Percentiles rank a stretch among this genome's conserved stretches.
These are phyloP conservation scores for Globisporangium carolinianum DNA, from an alignment of 352 stramenopile genomes.

Conservation along the genomic window DNA sequence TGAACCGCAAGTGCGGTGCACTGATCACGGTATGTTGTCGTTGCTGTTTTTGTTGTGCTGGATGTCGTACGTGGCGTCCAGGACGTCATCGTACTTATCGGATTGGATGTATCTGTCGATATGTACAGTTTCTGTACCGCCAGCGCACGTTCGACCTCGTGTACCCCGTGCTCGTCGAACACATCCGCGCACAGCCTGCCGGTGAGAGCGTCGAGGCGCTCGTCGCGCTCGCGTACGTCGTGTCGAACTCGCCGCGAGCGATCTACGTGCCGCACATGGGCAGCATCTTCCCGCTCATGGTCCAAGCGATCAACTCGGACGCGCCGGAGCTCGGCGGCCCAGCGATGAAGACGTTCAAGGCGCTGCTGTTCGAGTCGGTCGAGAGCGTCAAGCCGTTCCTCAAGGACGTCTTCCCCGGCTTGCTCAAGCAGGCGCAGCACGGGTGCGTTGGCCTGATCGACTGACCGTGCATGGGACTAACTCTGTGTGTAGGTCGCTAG, in stretches of 20 bases:
- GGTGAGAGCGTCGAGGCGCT: conserved; percentile 54
- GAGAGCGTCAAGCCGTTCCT: conserved; percentile 80
- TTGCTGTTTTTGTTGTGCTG: too few species aligned
- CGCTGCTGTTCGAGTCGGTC: conserved; percentile 66
- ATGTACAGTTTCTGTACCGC: conserved; percentile 58
- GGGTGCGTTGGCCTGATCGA: conserved; percentile 33
- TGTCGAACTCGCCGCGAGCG: conserved; percentile 75
- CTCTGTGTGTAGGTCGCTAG: too few species aligned
- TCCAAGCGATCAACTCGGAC: conserved; percentile 76
- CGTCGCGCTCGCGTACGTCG: conserved; percentile 70
- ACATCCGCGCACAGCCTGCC: conserved; percentile 37
- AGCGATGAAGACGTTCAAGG: conserved; percentile 74
- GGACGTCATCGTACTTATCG: too few species aligned
- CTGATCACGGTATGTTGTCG: conserved; percentile 53
- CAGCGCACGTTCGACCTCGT: conserved; percentile 79
- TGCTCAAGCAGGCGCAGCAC: conserved; percentile 77
- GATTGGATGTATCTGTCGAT: too few species aligned
- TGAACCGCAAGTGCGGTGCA: conserved; percentile 81
- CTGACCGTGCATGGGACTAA: background rate
- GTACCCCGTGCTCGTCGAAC: conserved; percentile 61
- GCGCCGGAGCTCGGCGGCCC: conserved; percentile 62
- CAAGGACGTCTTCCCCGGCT: conserved; percentile 75
- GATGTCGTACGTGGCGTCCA: too few species aligned
- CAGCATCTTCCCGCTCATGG: conserved; percentile 80
- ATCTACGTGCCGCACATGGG: conserved; percentile 67